Evolutionary conservation across 2,329 filamentous ascomycete species (phyloP).

Genomic region (Aspergillus floridensis): DNA sequence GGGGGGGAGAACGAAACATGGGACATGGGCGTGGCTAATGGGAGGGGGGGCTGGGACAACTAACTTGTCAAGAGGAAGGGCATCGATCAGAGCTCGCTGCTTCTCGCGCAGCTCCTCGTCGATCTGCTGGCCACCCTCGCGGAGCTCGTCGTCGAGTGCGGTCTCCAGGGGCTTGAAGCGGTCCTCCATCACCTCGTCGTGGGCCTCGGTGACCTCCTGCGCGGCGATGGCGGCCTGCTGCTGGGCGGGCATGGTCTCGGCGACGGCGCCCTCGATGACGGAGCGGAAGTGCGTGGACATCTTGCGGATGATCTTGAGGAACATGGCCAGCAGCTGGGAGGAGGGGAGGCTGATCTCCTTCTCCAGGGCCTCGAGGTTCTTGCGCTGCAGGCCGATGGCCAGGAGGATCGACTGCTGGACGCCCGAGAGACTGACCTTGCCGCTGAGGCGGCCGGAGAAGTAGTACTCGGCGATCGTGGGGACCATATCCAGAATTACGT

Average conservation of each 20-base stretch:
- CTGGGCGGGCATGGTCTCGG: slow-evolving; percentile 61
- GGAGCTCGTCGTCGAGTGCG: slow-evolving; percentile 75
- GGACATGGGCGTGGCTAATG: not conserved
- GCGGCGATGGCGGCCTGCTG: slow-evolving; percentile 43
- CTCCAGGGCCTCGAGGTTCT: slow-evolving; percentile 76
- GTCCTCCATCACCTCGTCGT: slow-evolving; percentile 65
- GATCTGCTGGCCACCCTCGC: slow-evolving; percentile 76
- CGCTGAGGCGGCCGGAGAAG: slow-evolving; percentile 73
- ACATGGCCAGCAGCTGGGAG: slow-evolving; percentile 88
- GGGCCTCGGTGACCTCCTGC: slow-evolving; percentile 55
- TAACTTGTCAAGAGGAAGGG: slow-evolving; percentile 82
- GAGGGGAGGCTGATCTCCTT: slow-evolving; percentile 72
- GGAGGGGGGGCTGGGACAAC: slow-evolving; percentile 28
- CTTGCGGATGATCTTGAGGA: slow-evolving; percentile 93
- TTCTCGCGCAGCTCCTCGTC: slow-evolving; percentile 69
- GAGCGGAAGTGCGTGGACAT: slow-evolving; percentile 73
- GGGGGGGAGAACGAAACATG: not conserved
- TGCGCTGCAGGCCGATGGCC: slow-evolving; percentile 87
- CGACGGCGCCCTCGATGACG: slow-evolving; percentile 71
- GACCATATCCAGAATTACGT: slow-evolving; percentile 90
- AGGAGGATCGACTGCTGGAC: slow-evolving; percentile 84
- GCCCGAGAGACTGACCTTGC: slow-evolving; percentile 68
- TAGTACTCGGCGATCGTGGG: slow-evolving; percentile 78
- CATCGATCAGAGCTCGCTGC: slow-evolving; percentile 84
- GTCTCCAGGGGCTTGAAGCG: slow-evolving; percentile 69